Evolutionary conservation across 192 early-diverging fungal species (phyloP).

Genomic region (Gorgonomyces haynaldii): DNA sequence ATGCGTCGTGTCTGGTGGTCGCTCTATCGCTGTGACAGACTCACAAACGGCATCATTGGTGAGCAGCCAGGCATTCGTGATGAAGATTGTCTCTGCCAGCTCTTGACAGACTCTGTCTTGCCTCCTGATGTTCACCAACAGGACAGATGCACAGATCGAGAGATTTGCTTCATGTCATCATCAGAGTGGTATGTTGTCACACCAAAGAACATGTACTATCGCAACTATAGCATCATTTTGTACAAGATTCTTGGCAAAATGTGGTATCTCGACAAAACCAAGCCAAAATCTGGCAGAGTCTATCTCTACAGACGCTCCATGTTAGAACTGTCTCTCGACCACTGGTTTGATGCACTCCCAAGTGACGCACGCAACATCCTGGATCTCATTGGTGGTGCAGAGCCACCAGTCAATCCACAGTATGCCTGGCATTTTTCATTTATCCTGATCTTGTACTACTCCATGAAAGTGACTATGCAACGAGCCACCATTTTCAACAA

Average conservation of each 20-base stretch:
- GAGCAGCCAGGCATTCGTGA: constrained; percentile 5
- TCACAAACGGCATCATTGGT: not conserved
- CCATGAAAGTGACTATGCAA: constrained; percentile 3
- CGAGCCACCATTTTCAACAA: not conserved
- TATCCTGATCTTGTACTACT: constrained; percentile 7
- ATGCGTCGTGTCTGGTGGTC: constrained; percentile 6
- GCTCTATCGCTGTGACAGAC: constrained; percentile 3
- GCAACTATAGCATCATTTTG: constrained; percentile 1
- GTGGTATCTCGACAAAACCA: not conserved
- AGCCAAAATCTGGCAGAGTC: not conserved
- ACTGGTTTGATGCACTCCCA: constrained; percentile 5
- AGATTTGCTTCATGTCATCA: constrained; percentile 9
- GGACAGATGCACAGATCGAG: not conserved
- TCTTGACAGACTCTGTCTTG: not conserved
- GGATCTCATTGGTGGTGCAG: not conserved
- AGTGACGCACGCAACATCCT: constrained; percentile 1
- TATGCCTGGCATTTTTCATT: constrained; percentile 1
- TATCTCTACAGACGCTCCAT: not conserved
- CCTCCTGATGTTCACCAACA: constrained; percentile 2
- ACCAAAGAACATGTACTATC: not conserved
- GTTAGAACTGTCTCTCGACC: not conserved
- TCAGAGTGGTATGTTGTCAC: not conserved
- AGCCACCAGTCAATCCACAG: not conserved
- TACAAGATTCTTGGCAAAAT: constrained; percentile 5
- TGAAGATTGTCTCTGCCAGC: not conserved